Evolutionary conservation across 495 filamentous ascomycete genomes (phyloP).

Genomic region (Geoglossum glabrum): DNA sequence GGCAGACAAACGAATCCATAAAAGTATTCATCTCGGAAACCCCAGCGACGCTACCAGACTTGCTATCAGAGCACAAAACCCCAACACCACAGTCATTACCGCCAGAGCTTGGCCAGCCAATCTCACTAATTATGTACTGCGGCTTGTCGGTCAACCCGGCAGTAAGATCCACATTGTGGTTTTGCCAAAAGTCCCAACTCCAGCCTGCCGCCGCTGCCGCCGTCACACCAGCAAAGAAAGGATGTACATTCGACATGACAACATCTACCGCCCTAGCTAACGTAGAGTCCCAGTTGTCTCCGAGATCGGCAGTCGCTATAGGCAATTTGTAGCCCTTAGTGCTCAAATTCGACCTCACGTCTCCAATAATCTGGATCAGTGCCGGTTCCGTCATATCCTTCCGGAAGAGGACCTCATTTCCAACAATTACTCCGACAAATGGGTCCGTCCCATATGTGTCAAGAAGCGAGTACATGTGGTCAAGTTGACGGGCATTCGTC

Average conservation of each 20-base stretch:
- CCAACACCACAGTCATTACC: slow-evolving; percentile 55
- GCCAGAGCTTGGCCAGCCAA: slow-evolving; percentile 78
- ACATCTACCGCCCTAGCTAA: slow-evolving; percentile 55
- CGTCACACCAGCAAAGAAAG: slow-evolving; percentile 75
- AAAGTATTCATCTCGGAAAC: slow-evolving; percentile 70
- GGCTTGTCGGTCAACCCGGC: slow-evolving; percentile 30
- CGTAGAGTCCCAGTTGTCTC: slow-evolving; percentile 59
- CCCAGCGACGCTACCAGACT: slow-evolving; percentile 50
- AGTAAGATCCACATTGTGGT: slow-evolving; percentile 38
- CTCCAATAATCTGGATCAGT: slow-evolving; percentile 42
- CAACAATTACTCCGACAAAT: slow-evolving; percentile 76
- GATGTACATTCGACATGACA: slow-evolving; percentile 94
- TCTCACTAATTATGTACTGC: slow-evolving; percentile 52
- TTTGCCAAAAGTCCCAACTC: slow-evolving; percentile 68
- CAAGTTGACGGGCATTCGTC: slow-evolving; percentile 63
- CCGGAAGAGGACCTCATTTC: slow-evolving; percentile 85
- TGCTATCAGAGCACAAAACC: slow-evolving; percentile 29
- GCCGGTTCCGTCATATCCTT: slow-evolving; percentile 43
- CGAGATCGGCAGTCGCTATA: slow-evolving; percentile 79
- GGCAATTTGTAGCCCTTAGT: slow-evolving; percentile 42
- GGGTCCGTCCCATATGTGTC: slow-evolving; percentile 40
- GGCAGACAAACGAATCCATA: slow-evolving; percentile 73
- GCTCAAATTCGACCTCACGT: slow-evolving; percentile 54
- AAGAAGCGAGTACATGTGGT: slow-evolving; percentile 63
- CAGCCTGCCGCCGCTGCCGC: slow-evolving; percentile 51